Conservation (phyloP, 2,329 filamentous ascomycete genomes). For the Sporothrix mexicana region DNA sequence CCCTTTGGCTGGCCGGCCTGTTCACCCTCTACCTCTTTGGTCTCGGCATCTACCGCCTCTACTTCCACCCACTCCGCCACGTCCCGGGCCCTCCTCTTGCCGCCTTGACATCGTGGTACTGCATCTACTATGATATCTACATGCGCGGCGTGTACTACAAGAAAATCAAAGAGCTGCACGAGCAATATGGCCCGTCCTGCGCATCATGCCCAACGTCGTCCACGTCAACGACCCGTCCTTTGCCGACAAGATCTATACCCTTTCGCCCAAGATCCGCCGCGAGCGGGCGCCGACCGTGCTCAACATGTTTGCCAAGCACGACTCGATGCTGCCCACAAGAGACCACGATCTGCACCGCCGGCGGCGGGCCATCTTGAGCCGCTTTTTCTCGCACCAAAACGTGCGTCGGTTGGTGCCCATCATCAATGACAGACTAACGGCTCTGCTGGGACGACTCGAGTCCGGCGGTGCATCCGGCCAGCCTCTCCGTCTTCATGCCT, state of each 20-base stretch:
- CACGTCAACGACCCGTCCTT: constrained; percentile 26
- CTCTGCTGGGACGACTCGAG: not conserved
- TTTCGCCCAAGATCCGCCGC: constrained; percentile 13
- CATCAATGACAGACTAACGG: not conserved
- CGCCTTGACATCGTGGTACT: constrained; percentile 11
- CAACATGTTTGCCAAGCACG: constrained; percentile 3
- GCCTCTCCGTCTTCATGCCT: not conserved
- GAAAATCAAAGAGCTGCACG: not conserved
- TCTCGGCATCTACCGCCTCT: constrained; percentile 20
- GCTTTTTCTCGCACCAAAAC: constrained; percentile 21
- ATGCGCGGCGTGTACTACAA: not conserved
- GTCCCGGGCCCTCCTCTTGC: constrained; percentile 2
- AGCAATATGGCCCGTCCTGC: constrained; percentile 15
- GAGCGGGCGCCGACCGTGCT: constrained; percentile 14
- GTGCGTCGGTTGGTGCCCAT: constrained; percentile 15
- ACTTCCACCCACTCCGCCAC: constrained; percentile 8
- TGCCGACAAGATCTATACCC: constrained; percentile 15
- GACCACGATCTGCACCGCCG: constrained; percentile 23
- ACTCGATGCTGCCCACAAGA: constrained; percentile 11
- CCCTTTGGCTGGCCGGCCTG: not conserved
- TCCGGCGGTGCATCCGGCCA: not conserved
- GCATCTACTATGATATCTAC: constrained; percentile 18
- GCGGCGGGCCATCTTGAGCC: constrained; percentile 16
- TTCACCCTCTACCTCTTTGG: constrained; percentile 16
- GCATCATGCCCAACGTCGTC: constrained; percentile 22